A percentile compares a stretch with the other conserved stretches of the same genome.
Evolutionary conservation across 2,329 filamentous ascomycete species (phyloP).

Genomic region (Sporothrix variecibatus): DNA sequence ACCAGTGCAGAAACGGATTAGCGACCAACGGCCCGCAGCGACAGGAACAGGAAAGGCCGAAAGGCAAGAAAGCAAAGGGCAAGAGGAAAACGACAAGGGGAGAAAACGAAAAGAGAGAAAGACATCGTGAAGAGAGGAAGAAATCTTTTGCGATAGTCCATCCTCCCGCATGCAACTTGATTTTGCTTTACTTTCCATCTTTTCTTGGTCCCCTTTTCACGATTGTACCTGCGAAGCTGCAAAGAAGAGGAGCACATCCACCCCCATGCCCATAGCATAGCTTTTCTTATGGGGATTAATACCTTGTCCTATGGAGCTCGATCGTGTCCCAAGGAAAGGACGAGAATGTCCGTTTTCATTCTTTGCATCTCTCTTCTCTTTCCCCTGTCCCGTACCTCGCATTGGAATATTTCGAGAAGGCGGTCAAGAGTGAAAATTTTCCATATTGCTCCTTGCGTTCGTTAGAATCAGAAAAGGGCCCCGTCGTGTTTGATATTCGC

Average conservation of each 20-base stretch:
- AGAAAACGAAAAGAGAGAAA: background rate
- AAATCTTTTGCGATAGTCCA: background rate
- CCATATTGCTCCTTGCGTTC: background rate
- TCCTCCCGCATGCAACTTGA: background rate
- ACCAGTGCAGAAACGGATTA: background rate
- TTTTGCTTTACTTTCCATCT: background rate
- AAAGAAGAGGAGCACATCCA: background rate
- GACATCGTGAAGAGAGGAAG: background rate
- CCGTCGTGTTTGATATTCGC: slow-evolving; percentile 17
- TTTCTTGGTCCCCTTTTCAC: background rate
- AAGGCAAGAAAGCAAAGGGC: background rate
- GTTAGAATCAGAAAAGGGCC: slow-evolving; percentile 1
- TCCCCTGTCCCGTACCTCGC: background rate
- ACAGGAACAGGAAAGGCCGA: slow-evolving; percentile 16
- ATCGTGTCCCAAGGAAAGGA: slow-evolving; percentile 1
- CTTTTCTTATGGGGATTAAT: background rate
- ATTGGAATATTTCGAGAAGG: slow-evolving; percentile 18
- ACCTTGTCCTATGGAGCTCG: background rate
- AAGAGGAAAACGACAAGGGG: background rate
- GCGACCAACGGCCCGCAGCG: slow-evolving; percentile 12
- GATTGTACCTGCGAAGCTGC: background rate
- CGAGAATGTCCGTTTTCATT: background rate
- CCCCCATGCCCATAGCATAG: slow-evolving; percentile 10
- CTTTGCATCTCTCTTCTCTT: background rate
- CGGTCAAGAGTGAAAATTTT: slow-evolving; percentile 18